Percentiles rank a stretch among this genome's conserved stretches.
Conservation (phyloP, 78 protist species). For the Paulinella micropora region DNA sequence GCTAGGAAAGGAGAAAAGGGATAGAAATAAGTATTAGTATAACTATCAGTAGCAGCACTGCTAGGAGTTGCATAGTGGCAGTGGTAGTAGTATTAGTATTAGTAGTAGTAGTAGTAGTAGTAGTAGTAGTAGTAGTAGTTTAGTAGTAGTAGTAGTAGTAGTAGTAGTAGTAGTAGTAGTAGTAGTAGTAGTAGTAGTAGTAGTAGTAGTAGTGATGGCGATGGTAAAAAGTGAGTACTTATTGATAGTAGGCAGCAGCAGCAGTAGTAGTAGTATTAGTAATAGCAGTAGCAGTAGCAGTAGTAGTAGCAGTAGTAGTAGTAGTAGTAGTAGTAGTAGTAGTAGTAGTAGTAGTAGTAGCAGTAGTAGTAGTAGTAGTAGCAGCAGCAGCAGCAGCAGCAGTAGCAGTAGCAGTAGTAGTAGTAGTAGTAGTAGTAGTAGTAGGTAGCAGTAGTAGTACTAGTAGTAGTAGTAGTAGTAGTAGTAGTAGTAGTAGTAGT, state of each 20-base stretch:
- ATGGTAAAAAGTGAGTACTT: neutral
- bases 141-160: neutral
- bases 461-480: neutral
- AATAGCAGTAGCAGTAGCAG: neutral
- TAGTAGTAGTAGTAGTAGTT: neutral
- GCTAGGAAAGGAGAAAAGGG: too few relatives aligned
- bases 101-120: neutral
- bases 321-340: neutral
- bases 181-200: neutral
- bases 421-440: neutral
- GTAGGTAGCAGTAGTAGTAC: neutral
- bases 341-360: neutral
- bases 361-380: neutral
- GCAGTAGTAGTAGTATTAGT: too few relatives aligned
- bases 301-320: neutral
- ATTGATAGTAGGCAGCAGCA: too few relatives aligned
- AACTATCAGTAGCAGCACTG: too few relatives aligned
- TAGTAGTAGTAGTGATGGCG: neutral
- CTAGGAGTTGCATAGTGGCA: neutral
- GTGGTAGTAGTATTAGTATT: neutral
- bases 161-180: neutral
- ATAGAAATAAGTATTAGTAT: too few relatives aligned
- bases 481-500: neutral
- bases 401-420: neutral
- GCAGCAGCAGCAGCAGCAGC: neutral